A percentile compares a stretch with the other conserved stretches of the same genome.
Conservation (phyloP, 2,329 filamentous ascomycete species). For the Curvularia lunata region DNA sequence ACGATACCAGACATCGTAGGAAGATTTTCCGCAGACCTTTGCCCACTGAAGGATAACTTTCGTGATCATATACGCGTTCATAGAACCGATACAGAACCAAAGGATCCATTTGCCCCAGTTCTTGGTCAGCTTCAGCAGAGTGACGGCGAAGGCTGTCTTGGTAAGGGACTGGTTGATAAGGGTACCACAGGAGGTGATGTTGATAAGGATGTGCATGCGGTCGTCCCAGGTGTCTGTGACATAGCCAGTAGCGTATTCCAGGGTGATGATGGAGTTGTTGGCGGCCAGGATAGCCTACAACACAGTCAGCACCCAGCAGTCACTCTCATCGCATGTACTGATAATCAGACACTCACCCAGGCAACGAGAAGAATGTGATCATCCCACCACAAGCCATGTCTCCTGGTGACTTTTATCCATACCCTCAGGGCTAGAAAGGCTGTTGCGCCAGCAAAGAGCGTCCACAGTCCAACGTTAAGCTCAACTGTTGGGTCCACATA, state of each 20-base stretch:
- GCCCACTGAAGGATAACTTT: slow-evolving; percentile 60
- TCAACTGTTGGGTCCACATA: slow-evolving; percentile 48
- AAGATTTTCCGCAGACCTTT: slow-evolving; percentile 52
- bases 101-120: slow-evolving; percentile 53
- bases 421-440: slow-evolving; percentile 45
- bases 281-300: slow-evolving; percentile 51
- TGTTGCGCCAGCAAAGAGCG: slow-evolving; percentile 48
- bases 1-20: slow-evolving; percentile 58
- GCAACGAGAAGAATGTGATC: slow-evolving; percentile 48
- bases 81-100: slow-evolving; percentile 58
- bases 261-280: slow-evolving; percentile 56
- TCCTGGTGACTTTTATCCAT: slow-evolving; percentile 48
- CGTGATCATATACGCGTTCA: slow-evolving; percentile 58
- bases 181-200: slow-evolving; percentile 50
- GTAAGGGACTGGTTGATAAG: slow-evolving; percentile 47
- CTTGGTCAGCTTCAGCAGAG: slow-evolving; percentile 53
- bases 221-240: slow-evolving; percentile 57
- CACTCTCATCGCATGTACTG: not conserved
- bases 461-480: slow-evolving; percentile 49
- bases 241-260: slow-evolving; percentile 59
- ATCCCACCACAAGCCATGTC: slow-evolving; percentile 51
- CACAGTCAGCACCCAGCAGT: slow-evolving; percentile 11
- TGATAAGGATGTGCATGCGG: slow-evolving; percentile 62
- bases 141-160: slow-evolving; percentile 51
- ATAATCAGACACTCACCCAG: slow-evolving; percentile 39